Evolutionary conservation across 305 asterid genomes (phyloP), one percentile per base, ranked within the genome.

Genomic region (Rubia tinctorum): DNA sequence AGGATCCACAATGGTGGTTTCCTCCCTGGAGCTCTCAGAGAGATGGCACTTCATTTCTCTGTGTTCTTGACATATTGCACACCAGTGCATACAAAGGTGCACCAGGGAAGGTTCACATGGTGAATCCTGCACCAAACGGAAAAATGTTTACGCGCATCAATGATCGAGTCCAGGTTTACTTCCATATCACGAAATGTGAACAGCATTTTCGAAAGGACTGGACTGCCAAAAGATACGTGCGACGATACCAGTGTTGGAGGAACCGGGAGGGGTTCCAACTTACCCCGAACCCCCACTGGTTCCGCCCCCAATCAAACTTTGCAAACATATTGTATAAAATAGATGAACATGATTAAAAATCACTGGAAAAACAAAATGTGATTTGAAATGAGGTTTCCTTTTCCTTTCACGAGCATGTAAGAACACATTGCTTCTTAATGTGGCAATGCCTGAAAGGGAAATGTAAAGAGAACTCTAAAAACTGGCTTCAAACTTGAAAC

Each of bases 41-140:
- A 91, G 72, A 75, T 82, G 93, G 47, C 75, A 79, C 75, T 75
- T 87, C 87, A 85, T 81, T 83, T 91, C 96, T 76, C 97, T 80
- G 34, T 88, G 83, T 83, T 91, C 97, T 62, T 91, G 97, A 68
- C 97, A 91, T 65, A 90, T 77, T 13, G 97, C 97, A 84, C 97
- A 90, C 97, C 93, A 88, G 71, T 91, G 96, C 25, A 90, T 81
- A 78, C 93, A 87, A 72, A 93, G 89, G 69, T 90, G 96, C 76
- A 88, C 93, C 84, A 86, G 45, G 68, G 93, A 88, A 49, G 97
- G 93, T 72, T 89, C 95, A 77, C 97, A 91, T 1, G 95, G 96
- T 5, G 95, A 81, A 71, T 91, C 89, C 97, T 91, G 81, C 76
- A 82, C 7, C 66, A 60, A 60, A 3, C 58, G 58, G 7, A 11